Evolutionary conservation across 495 filamentous ascomycete genomes (phyloP).

Genomic region (Xylaria acuta): DNA sequence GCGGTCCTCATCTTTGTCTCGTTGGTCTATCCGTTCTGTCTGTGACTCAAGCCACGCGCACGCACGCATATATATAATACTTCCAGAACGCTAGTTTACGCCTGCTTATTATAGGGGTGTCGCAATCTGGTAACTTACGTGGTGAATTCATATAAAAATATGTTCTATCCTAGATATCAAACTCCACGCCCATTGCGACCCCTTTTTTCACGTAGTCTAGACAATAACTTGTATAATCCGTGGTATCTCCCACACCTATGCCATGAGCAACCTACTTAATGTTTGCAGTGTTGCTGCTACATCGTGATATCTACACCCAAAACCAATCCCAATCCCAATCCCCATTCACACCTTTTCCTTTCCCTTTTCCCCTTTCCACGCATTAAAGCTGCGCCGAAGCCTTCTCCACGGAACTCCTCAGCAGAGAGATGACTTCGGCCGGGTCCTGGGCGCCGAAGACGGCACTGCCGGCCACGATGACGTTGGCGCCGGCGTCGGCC

Average conservation of each 20-base stretch:
- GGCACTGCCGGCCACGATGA: constrained; percentile 97
- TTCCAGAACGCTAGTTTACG: not conserved
- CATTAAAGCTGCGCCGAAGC: constrained; percentile 45
- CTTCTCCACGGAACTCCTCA: constrained; percentile 80
- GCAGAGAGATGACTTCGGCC: constrained; percentile 76
- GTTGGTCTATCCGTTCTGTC: no score
- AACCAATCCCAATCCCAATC: no score
- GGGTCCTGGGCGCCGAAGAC: constrained; percentile 94
- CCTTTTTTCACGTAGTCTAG: constrained; percentile 2
- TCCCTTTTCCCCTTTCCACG: not conserved
- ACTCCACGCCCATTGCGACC: not conserved
- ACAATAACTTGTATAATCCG: not conserved
- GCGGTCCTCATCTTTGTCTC: not conserved
- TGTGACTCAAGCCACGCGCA: not conserved
- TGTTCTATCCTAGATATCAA: not conserved
- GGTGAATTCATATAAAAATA: not conserved
- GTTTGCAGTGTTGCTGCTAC: not conserved
- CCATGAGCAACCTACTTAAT: not conserved
- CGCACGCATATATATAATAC: not conserved
- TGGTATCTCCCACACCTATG: not conserved
- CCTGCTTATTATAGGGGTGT: not conserved
- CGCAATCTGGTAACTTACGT: not conserved
- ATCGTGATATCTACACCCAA: no score
- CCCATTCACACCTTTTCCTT: no score
- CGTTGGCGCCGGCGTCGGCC: constrained; percentile 94